phyloP scores from a whole-genome alignment of 768 basidiomycete genomes.

The Kwoniella europaea region DNA sequence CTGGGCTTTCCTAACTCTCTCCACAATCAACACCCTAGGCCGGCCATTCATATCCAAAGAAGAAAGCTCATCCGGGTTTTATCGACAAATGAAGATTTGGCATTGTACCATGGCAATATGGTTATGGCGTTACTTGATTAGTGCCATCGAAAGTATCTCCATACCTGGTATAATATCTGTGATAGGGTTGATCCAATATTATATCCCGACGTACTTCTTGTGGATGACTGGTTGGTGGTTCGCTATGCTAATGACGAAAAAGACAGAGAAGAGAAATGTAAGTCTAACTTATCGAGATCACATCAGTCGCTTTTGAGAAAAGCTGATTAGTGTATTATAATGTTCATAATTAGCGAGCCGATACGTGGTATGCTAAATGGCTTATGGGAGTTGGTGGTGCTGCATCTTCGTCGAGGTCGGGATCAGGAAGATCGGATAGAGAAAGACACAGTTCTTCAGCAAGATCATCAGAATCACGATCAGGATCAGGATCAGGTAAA shows the following conservation, averaged over 20 bases:
- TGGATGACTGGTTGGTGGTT: constrained; percentile 47
- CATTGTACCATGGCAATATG: constrained; percentile 52
- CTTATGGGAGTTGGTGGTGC: constrained; percentile 25
- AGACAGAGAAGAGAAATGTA: constrained; percentile 36
- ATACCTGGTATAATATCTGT: constrained; percentile 45
- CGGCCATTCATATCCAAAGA: constrained; percentile 17
- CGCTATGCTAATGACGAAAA: constrained; percentile 47
- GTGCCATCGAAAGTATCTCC: constrained; percentile 35
- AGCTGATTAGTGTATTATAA: neutral
- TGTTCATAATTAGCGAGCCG: constrained; percentile 30
- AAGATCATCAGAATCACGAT: neutral
- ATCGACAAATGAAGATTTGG: constrained; percentile 40
- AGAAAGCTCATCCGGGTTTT: constrained; percentile 26
- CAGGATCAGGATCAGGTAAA: neutral
- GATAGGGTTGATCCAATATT: constrained; percentile 34
- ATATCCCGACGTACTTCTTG: constrained; percentile 47
- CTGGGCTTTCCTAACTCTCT: constrained; percentile 38
- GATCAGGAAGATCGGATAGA: neutral
- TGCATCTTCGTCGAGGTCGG: neutral
- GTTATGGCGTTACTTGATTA: constrained; percentile 49
- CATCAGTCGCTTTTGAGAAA: neutral
- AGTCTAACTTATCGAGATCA: constrained; percentile 14
- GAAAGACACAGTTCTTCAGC: neutral
- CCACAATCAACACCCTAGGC: constrained; percentile 37
- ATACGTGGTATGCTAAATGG: constrained; percentile 52